Evolutionary conservation across 1,284 basidiomycete species (phyloP).

Genomic region (Anthracocystis panici-leucophaei): DNA sequence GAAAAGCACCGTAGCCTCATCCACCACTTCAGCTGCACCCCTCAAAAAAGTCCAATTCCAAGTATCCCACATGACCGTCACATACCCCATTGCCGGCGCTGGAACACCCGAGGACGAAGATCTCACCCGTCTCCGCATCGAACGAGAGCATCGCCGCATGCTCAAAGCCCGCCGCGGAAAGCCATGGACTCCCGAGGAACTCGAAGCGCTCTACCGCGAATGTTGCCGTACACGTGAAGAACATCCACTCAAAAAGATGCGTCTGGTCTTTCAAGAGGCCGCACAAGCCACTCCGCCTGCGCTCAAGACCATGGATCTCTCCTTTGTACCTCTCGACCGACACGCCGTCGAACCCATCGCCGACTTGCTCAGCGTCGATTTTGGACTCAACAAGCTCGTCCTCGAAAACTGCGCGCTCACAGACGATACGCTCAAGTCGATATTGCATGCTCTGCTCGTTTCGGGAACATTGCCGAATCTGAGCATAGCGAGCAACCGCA

Average conservation of each 20-base stretch:
- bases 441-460: slow-evolving; percentile 89
- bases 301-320: slow-evolving; percentile 61
- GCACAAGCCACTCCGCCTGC: slow-evolving; percentile 44
- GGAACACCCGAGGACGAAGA: slow-evolving; percentile 63
- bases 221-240: slow-evolving; percentile 68
- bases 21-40: slow-evolving; percentile 49
- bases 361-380: slow-evolving; percentile 66
- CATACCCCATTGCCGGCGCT: slow-evolving; percentile 64
- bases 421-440: slow-evolving; percentile 80
- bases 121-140: slow-evolving; percentile 61
- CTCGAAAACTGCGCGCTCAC: slow-evolving; percentile 65
- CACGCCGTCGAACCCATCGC: slow-evolving; percentile 62
- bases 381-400: slow-evolving; percentile 62
- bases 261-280: slow-evolving; percentile 60
- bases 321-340: slow-evolving; percentile 57
- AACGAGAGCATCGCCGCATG: slow-evolving; percentile 58
- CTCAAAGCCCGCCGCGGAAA: slow-evolving; percentile 46
- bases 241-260: slow-evolving; percentile 64
- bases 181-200: slow-evolving; percentile 60
- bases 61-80: slow-evolving; percentile 61
- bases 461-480: slow-evolving; percentile 84
- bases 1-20: slow-evolving; percentile 27
- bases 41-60: slow-evolving; percentile 66
- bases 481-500: slow-evolving; percentile 86
- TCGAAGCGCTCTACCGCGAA: slow-evolving; percentile 65